These are phyloP conservation scores for Termitomyces sp. DNA, from an alignment of 768 basidiomycete species.

Conservation along the genomic window DNA sequence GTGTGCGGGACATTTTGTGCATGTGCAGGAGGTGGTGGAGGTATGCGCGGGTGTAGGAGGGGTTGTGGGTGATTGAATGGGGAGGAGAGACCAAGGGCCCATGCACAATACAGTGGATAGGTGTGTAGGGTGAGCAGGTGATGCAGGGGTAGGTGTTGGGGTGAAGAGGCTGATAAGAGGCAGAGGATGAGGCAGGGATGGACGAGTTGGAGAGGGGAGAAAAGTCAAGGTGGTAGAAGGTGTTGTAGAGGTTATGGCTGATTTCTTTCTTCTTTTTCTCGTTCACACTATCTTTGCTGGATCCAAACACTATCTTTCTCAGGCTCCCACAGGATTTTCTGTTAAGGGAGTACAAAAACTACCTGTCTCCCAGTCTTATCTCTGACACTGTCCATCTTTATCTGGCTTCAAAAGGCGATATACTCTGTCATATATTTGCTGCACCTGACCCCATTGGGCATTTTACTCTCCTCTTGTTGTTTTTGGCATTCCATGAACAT, in stretches of 20 bases:
- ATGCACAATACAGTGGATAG: constrained; percentile 36
- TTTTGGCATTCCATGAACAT: too few relatives aligned
- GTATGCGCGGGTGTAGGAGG: background rate
- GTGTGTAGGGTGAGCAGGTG: constrained; percentile 49
- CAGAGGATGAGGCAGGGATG: too few relatives aligned
- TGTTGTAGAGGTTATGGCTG: constrained; percentile 73
- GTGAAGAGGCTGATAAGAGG: constrained; percentile 3
- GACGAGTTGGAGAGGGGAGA: constrained; percentile 42
- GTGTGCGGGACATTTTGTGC: constrained; percentile 89
- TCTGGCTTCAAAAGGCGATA: too few relatives aligned
- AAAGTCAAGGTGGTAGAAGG: constrained; percentile 59
- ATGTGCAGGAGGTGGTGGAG: constrained; percentile 39
- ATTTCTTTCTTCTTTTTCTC: constrained; percentile 1
- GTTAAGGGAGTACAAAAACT: background rate
- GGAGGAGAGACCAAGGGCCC: constrained; percentile 22
- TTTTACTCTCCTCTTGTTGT: too few relatives aligned
- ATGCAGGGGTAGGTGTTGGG: constrained; percentile 41
- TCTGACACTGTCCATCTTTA: too few relatives aligned
- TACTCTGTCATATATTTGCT: too few relatives aligned
- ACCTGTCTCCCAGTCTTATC: too few relatives aligned
- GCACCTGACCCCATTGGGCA: background rate
- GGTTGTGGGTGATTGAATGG: too few relatives aligned
- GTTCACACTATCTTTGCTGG: too few relatives aligned
- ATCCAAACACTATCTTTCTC: background rate
- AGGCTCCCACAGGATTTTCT: background rate